Evolutionary conservation across 192 early-diverging fungal species (phyloP).

Genomic region (Backusella morwellensis): DNA sequence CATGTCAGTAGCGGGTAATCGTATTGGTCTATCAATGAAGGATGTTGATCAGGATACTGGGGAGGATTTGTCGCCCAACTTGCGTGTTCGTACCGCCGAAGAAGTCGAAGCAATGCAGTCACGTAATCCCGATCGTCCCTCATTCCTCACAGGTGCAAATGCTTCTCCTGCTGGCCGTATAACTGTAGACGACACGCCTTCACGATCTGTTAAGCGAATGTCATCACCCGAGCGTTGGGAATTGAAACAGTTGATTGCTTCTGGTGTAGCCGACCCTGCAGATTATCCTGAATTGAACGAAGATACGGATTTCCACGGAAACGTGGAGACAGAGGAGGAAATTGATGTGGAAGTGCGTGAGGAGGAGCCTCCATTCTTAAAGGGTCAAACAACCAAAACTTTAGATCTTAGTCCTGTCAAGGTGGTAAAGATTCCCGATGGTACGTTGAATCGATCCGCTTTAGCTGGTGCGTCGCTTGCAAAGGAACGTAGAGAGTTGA

Average conservation of each 20-base stretch:
- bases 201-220: constrained; percentile 70
- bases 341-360: constrained; percentile 96
- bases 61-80: constrained; percentile 80
- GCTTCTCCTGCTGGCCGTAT: neutral
- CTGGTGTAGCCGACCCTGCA: constrained; percentile 80
- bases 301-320: constrained; percentile 74
- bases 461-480: constrained; percentile 88
- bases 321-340: constrained; percentile 92
- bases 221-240: constrained; percentile 97
- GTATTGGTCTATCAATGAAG: constrained; percentile 90
- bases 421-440: constrained; percentile 97
- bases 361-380: constrained; percentile 93
- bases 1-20: constrained; percentile 81
- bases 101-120: constrained; percentile 60
- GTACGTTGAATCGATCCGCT: constrained; percentile 93
- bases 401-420: constrained; percentile 93
- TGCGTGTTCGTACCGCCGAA: constrained; percentile 63
- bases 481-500: constrained; percentile 88
- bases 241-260: constrained; percentile 96
- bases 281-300: constrained; percentile 91
- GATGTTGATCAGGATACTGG: constrained; percentile 96
- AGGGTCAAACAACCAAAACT: constrained; percentile 84
- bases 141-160: constrained; percentile 25
- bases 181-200: constrained; percentile 36
- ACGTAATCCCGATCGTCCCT: constrained; percentile 68